phyloP scores from a whole-genome alignment of 1,284 basidiomycete species.

The Microbotryum silenes-acaulis region DNA sequence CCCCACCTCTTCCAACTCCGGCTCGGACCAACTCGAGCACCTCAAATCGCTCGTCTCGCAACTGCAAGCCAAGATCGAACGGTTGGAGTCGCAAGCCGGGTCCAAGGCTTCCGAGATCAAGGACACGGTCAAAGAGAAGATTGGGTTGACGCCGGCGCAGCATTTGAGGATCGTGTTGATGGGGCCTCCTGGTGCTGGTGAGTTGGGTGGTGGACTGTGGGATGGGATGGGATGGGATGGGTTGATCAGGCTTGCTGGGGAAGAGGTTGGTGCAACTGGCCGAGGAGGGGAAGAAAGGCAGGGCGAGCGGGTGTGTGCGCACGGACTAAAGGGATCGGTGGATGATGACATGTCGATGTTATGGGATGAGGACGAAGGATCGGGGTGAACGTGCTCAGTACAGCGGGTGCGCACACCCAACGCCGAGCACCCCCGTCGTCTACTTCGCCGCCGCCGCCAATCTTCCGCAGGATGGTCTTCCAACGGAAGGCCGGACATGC shows the following conservation, averaged over 20 bases:
- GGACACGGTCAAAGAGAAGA: conserved; percentile 43
- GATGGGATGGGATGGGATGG: too few relatives aligned
- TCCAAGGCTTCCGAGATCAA: conserved; percentile 38
- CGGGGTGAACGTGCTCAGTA: too few relatives aligned
- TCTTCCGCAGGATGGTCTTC: too few relatives aligned
- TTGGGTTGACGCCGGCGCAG: conserved; percentile 54
- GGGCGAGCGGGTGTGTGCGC: too few relatives aligned
- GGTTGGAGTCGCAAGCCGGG: conserved; percentile 60
- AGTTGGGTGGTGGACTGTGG: conserved; percentile 36
- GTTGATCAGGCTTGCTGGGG: neutral
- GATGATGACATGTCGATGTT: too few relatives aligned
- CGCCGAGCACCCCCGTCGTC: too few relatives aligned
- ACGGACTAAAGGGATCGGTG: too few relatives aligned
- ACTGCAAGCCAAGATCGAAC: conserved; percentile 61
- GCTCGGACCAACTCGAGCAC: conserved; percentile 62
- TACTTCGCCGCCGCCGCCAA: too few relatives aligned
- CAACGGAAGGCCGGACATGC: too few relatives aligned
- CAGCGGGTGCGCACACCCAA: too few relatives aligned
- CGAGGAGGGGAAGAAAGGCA: neutral
- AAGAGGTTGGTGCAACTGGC: neutral
- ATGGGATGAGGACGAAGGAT: too few relatives aligned
- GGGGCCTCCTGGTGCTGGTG: conserved; percentile 93
- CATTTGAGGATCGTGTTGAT: conserved; percentile 84
- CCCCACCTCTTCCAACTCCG: conserved; percentile 5
- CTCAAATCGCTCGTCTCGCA: conserved; percentile 78